These are phyloP conservation scores for Colletotrichum sp. DNA, from an alignment of 2,329 filamentous ascomycete genomes.

Conservation along the genomic window DNA sequence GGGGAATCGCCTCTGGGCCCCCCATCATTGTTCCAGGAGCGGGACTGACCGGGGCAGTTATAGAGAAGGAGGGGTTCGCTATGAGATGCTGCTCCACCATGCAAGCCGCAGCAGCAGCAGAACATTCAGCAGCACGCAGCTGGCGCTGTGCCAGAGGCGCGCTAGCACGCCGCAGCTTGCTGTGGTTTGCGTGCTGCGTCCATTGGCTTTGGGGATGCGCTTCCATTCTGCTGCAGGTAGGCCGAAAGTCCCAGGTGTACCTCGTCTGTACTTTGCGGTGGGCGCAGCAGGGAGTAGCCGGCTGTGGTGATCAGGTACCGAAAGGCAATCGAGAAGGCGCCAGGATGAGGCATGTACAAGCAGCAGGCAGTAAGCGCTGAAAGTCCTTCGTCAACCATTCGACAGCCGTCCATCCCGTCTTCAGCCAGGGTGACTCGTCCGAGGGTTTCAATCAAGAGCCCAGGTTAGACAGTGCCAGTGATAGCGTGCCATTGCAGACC, in stretches of 20 bases:
- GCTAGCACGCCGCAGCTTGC: neutral
- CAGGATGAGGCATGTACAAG: constrained; percentile 11
- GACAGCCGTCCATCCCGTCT: neutral
- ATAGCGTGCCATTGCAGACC: neutral
- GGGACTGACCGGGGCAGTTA: constrained; percentile 13
- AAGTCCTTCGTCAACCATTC: neutral
- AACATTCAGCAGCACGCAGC: neutral
- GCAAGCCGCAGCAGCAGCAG: constrained; percentile 8
- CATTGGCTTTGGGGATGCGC: neutral
- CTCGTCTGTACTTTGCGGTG: constrained; percentile 2
- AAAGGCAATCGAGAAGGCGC: neutral
- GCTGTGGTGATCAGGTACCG: constrained; percentile 4
- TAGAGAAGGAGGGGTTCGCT: constrained; percentile 5
- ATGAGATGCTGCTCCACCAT: neutral
- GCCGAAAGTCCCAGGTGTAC: neutral
- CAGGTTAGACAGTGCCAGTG: neutral
- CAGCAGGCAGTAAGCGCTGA: neutral
- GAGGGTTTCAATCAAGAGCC: neutral
- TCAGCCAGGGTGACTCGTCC: neutral
- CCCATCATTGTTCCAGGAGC: neutral
- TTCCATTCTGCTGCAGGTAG: neutral
- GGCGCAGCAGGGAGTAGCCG: neutral
- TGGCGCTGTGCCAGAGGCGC: neutral
- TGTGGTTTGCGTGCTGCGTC: neutral
- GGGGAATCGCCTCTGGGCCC: neutral